Evolutionary conservation across 768 basidiomycete species (phyloP), one percentile per base, ranked within the genome.

Genomic region (Kwoniella sp.): DNA sequence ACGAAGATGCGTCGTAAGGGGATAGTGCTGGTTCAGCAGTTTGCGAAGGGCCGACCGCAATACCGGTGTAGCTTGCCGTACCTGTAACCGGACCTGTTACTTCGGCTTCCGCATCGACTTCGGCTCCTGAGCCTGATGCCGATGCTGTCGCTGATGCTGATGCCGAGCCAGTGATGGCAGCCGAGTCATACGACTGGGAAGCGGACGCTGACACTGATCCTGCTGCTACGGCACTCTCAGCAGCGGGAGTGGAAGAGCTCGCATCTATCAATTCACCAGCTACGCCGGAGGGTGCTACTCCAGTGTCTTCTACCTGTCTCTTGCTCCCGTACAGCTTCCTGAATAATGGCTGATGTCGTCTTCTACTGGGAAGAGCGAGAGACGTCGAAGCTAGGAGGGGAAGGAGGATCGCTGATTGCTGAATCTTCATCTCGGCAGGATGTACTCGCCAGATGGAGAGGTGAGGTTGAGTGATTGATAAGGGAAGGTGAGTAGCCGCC

Each of bases 301-400:
- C 50, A 6, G 37, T 60, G n/a, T 21, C 50, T 26, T 40, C 60
- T 52, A 60, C 63, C 19, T 64, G 66, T 55, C 60, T 55, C 26
- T 63, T 55, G 36, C 58, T 47, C 27, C 60, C 58, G 36, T 64
- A 68, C 24, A 68, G 64, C 29, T 65, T 55, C 50, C 64, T 60
- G 60, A 70, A 72, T 15, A 58, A 36, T 1, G 50, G 26, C 17
- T 57, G 48, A 19, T 64, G 60, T 24, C 48, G 46, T 37, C 62
- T 52, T 17, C 47, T 55, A 19, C 55, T 54, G 13, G 73, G 73
- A 17, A 69, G 40, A 15, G 73, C 73, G 19, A 69, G 40, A 13
- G 68, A 55, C 8, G 65, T 26, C 5, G 63, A 54, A 15, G 67
- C 73, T 10, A 72, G 65, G 25, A 72, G 54, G n/a, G 69, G 73